These are phyloP conservation scores for Lanmaoa pseudosensibilis DNA, from an alignment of 768 basidiomycete genomes.

Conservation along the genomic window DNA sequence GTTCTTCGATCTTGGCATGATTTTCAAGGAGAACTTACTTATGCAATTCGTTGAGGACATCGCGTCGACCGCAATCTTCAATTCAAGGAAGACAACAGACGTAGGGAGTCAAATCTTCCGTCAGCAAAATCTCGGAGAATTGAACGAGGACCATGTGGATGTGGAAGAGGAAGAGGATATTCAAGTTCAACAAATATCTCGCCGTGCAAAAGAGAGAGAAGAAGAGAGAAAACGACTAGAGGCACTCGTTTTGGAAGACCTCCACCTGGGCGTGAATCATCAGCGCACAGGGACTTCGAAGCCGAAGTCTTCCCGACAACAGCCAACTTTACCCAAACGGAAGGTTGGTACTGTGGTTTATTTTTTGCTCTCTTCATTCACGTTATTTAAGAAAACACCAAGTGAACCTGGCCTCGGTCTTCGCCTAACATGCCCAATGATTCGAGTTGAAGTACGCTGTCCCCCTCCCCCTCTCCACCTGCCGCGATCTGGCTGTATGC, in stretches of 20 bases:
- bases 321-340: neutral
- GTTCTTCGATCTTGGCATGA: constrained; percentile 65
- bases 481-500: constrained; percentile 66
- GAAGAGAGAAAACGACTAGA: constrained; percentile 46
- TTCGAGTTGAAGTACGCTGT: constrained; percentile 69
- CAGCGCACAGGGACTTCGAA: constrained; percentile 15
- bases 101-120: neutral
- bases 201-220: constrained; percentile 29
- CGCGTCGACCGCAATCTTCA: constrained; percentile 20
- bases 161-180: constrained; percentile 19
- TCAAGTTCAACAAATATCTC: constrained; percentile 26
- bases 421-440: constrained; percentile 47
- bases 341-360: constrained; percentile 17
- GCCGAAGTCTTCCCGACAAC: constrained; percentile 7
- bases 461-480: constrained; percentile 50
- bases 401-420: constrained; percentile 22
- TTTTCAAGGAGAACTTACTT: constrained; percentile 39
- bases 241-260: constrained; percentile 55
- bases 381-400: constrained; percentile 8
- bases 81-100: constrained; percentile 2
- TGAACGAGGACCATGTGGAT: constrained; percentile 14
- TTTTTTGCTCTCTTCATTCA: constrained; percentile 4
- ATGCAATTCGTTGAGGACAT: constrained; percentile 52
- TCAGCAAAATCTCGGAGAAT: constrained; percentile 4
- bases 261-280: constrained; percentile 55